These are phyloP conservation scores for Hydnomerulius pinastri DNA, from an alignment of 768 basidiomycete genomes.

Conservation along the genomic window DNA sequence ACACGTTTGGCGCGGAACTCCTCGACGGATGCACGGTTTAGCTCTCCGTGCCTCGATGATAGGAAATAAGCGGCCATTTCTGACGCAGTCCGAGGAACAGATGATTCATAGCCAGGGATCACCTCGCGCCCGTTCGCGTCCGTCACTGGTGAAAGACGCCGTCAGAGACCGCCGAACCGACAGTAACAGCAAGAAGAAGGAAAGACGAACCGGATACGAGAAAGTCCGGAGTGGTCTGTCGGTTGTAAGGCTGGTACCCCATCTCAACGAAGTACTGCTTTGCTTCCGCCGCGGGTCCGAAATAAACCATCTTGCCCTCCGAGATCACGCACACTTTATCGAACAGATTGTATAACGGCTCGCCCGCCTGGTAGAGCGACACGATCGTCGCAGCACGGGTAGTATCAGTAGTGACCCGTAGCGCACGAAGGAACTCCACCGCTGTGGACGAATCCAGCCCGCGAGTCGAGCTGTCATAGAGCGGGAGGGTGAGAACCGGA, in stretches of 20 bases:
- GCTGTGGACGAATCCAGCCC: conserved; percentile 72
- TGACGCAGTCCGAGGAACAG: conserved; percentile 52
- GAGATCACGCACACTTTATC: conserved; percentile 68
- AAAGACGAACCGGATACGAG: conserved; percentile 42
- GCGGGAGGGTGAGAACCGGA: neutral
- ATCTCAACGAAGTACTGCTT: conserved; percentile 57
- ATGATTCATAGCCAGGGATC: conserved; percentile 39
- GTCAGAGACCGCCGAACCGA: neutral
- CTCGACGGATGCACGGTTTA: conserved; percentile 50
- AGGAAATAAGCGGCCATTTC: conserved; percentile 58
- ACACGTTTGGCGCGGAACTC: conserved; percentile 44
- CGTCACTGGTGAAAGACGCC: conserved; percentile 49
- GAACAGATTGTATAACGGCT: conserved; percentile 62
- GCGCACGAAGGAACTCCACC: conserved; percentile 66
- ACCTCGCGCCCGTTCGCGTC: conserved; percentile 59
- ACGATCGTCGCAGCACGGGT: conserved; percentile 60
- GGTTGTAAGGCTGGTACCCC: conserved; percentile 52
- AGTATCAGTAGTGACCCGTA: conserved; percentile 64
- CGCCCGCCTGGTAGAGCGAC: conserved; percentile 85
- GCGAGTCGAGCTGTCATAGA: conserved; percentile 63
- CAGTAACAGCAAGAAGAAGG: neutral
- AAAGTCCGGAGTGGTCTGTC: conserved; percentile 65
- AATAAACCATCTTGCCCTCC: conserved; percentile 58
- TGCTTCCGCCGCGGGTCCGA: conserved; percentile 52
- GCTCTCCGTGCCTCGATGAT: conserved; percentile 38